Conservation (phyloP, 139 green algal genomes). For the Tetradesmus obliquus region DNA sequence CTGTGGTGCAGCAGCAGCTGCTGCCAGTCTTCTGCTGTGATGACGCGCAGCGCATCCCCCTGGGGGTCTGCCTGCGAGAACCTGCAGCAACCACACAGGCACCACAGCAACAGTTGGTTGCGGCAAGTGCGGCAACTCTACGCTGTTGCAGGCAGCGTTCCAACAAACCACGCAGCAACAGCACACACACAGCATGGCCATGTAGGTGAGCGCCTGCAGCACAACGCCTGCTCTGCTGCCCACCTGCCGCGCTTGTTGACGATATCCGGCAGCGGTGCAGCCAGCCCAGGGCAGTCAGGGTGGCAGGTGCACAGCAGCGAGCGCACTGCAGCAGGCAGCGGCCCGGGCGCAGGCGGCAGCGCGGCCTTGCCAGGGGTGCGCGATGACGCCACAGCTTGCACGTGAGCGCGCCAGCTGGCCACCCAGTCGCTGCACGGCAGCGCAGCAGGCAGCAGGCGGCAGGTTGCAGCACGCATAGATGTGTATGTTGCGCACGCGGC, state of each 20-base stretch:
- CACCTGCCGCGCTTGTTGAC: slow-evolving; percentile 66
- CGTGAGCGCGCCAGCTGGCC: slow-evolving; percentile 56
- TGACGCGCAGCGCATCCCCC: slow-evolving; percentile 49
- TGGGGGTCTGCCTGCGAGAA: slow-evolving; percentile 46
- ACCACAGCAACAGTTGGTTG: not conserved
- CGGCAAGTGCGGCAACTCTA: no score
- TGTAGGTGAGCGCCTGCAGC: not conserved
- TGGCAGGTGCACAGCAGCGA: slow-evolving; percentile 67
- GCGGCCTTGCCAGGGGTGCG: not conserved
- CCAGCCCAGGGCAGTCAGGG: slow-evolving; percentile 38
- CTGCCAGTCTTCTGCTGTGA: slow-evolving; percentile 56
- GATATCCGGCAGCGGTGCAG: slow-evolving; percentile 55
- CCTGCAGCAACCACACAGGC: slow-evolving; percentile 6
- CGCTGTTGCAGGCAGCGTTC: not conserved
- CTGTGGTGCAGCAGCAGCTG: slow-evolving; percentile 50
- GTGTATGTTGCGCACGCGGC: no score
- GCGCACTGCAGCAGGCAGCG: slow-evolving; percentile 53
- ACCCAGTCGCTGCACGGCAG: slow-evolving; percentile 57
- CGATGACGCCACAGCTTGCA: slow-evolving; percentile 32
- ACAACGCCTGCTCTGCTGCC: not conserved
- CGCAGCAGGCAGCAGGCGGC: not conserved
- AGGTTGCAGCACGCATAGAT: no score
- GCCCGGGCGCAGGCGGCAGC: slow-evolving; percentile 22
- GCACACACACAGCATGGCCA: not conserved
- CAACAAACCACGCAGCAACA: no score